Percentiles rank a stretch among this genome's conserved stretches.
These are phyloP conservation scores for Cercospora nicotianae DNA, from an alignment of 2,329 filamentous ascomycete species.

Conservation along the genomic window DNA sequence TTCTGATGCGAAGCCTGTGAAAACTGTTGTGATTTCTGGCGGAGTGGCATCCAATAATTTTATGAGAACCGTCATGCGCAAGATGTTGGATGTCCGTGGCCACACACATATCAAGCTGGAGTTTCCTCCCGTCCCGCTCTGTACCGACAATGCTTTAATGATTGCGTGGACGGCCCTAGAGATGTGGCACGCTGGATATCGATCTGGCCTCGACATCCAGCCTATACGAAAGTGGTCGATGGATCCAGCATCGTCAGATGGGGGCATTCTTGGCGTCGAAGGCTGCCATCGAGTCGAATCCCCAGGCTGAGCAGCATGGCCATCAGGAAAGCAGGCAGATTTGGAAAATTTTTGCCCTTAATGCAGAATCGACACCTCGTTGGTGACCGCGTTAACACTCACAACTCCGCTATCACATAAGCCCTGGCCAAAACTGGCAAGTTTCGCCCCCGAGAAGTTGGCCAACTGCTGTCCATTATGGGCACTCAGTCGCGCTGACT, in stretches of 20 bases:
- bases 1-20: conserved; percentile 37
- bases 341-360: background rate
- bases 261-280: conserved; percentile 65
- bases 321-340: background rate
- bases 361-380: background rate
- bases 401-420: background rate
- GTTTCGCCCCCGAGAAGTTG: background rate
- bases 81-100: conserved; percentile 66
- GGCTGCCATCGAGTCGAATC: conserved; percentile 47
- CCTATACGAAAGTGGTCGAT: conserved; percentile 72
- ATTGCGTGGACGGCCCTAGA: conserved; percentile 91
- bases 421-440: background rate
- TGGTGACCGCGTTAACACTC: background rate
- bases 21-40: conserved; percentile 77
- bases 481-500: background rate
- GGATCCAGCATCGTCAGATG: conserved; percentile 60
- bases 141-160: conserved; percentile 97
- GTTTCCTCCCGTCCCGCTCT: conserved; percentile 74
- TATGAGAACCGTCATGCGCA: conserved; percentile 62
- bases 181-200: conserved; percentile 81
- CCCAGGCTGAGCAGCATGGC: background rate
- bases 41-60: conserved; percentile 87
- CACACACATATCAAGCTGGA: conserved; percentile 61
- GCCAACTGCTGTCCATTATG: background rate
- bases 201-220: conserved; percentile 60